Base-by-base conservation (phyloP, 768 basidiomycete genomes). In the Leccinum subgranulosum region DNA sequence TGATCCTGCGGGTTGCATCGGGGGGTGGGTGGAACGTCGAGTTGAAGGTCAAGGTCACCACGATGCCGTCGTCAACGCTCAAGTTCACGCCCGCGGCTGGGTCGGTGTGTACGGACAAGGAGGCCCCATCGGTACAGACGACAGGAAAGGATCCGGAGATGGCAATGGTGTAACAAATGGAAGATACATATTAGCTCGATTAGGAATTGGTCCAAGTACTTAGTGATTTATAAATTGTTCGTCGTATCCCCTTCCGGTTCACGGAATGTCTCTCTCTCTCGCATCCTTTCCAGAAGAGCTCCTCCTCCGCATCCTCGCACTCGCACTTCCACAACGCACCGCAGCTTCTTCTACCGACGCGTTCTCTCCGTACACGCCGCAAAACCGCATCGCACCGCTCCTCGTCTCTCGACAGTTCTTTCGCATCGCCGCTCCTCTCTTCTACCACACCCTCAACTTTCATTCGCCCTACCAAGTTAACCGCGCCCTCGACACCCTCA, bases 381-480 rank as follows among this genome's bases (percentile, higher is more conserved):
- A 59, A 47, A 64, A 69, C 29, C 70, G 69, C 14, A 64, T 72
- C 17, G 73, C 81, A 5, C 75, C 79, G 0, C 77, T 87, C 15
- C 78, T 82, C 52, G 81, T 83, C 48, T 85, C 72, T 51, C 78
- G 70, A 39, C 64, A 72, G 23, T 83, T 86, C 72, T 69, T 77
- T 46, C 78, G 87, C 57, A 85, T 88, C 58, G 77, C 76, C 2
- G 77, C 78, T 0, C 85, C 85, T 2, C 74, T 85, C 12, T 76
- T 84, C 59, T 87, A 87, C 73, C 75, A 80, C 64, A 75, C 77
- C 45, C 58, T 87, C 45, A 73, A 75, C 62, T 65, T 88, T 47
- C 71, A 66, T 36, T 74, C 79, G 0, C 59, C 75, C 0, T 34
- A 52, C 11, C 79, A 84, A 23, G 71, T 83, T 1, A 59, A 63